Conservation (phyloP, 1,284 basidiomycete species). For the Malassezia brasiliensis region DNA sequence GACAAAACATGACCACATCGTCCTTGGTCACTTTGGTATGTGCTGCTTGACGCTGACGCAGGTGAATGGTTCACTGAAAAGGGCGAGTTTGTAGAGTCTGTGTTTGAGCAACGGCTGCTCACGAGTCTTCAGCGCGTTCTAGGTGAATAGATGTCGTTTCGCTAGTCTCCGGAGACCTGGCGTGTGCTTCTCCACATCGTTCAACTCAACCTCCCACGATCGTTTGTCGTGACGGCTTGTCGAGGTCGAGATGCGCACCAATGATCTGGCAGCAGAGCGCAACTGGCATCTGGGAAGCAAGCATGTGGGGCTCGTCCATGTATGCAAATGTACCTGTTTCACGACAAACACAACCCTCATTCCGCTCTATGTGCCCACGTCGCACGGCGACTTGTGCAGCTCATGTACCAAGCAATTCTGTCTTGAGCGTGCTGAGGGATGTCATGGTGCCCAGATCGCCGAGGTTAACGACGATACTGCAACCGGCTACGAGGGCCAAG, state of each 20-base stretch:
- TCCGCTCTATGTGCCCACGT: slow-evolving; percentile 32
- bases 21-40: slow-evolving; percentile 38
- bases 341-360: slow-evolving; percentile 46
- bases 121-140: slow-evolving; percentile 28
- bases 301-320: slow-evolving; percentile 19
- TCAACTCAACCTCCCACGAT: too few relatives aligned
- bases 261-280: neutral
- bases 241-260: neutral
- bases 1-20: slow-evolving; percentile 8
- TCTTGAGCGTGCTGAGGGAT: slow-evolving; percentile 38
- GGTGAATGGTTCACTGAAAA: slow-evolving; percentile 46
- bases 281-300: slow-evolving; percentile 9
- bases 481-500: slow-evolving; percentile 46
- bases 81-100: slow-evolving; percentile 36
- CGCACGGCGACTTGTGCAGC: slow-evolving; percentile 36
- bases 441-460: slow-evolving; percentile 39
- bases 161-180: too few relatives aligned
- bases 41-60: slow-evolving; percentile 5
- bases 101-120: slow-evolving; percentile 34
- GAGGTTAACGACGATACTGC: slow-evolving; percentile 42
- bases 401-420: slow-evolving; percentile 47
- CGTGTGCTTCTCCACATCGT: too few relatives aligned
- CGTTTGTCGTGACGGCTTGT: too few relatives aligned
- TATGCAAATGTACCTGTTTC: slow-evolving; percentile 49
- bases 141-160: slow-evolving; percentile 15